These are phyloP conservation scores for Exidia glandulosa DNA, from an alignment of 768 basidiomycete genomes.

Conservation along the genomic window DNA sequence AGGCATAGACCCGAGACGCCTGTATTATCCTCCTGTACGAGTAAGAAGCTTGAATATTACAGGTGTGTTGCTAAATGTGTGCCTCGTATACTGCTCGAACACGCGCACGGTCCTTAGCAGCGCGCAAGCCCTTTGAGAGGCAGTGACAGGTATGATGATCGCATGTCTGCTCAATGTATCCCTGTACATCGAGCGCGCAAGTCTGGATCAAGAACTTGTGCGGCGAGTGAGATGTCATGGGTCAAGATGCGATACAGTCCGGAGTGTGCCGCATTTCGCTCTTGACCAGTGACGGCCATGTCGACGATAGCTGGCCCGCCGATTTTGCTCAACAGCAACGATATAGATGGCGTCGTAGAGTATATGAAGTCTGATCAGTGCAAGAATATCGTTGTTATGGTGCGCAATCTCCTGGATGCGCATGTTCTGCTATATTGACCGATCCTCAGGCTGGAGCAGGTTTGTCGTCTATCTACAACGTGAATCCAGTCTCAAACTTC, in stretches of 20 bases:
- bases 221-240: too few species aligned
- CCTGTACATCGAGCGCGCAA: too few species aligned
- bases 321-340: not conserved
- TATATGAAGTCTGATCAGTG: constrained; percentile 62
- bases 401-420: constrained; percentile 22
- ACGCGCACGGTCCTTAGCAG: not conserved
- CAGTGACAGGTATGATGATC: not conserved
- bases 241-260: too few species aligned
- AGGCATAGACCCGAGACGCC: too few species aligned
- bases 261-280: too few species aligned
- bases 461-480: not conserved
- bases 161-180: not conserved
- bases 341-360: constrained; percentile 31
- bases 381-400: constrained; percentile 65
- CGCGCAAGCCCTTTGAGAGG: not conserved
- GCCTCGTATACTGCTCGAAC: not conserved
- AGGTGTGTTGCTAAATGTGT: not conserved
- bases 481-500: not conserved
- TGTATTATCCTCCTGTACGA: too few species aligned
- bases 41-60: too few species aligned
- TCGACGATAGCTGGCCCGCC: not conserved
- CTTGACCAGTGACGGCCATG: not conserved
- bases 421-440: not conserved
- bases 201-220: too few species aligned
- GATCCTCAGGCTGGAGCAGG: constrained; percentile 16